Evolutionary conservation across 2,329 filamentous ascomycete species (phyloP).

Genomic region (Hypomyces rosellus): DNA sequence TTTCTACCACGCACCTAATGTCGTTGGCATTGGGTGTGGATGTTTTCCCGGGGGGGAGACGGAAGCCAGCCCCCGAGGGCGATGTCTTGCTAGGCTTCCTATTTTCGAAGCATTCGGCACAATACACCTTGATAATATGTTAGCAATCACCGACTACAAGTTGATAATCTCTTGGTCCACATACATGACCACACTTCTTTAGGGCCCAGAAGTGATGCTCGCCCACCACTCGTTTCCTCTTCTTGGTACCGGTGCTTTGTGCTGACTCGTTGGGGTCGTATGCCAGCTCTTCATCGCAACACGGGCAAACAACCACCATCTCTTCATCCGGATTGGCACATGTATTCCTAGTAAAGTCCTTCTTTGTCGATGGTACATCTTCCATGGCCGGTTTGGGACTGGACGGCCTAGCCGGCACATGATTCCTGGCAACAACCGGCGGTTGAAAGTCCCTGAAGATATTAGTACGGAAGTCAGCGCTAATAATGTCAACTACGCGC

Average conservation of each 20-base stretch:
- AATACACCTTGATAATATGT: conserved; percentile 48
- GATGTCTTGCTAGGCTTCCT: conserved; percentile 36
- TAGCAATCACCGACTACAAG: background rate
- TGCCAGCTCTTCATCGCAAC: conserved; percentile 78
- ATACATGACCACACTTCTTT: conserved; percentile 86
- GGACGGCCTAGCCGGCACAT: conserved; percentile 25
- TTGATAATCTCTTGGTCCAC: conserved; percentile 16
- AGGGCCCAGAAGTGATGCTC: conserved; percentile 91
- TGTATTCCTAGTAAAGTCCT: conserved; percentile 78
- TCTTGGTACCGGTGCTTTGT: conserved; percentile 22
- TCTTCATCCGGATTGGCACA: conserved; percentile 44
- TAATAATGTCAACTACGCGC: conserved; percentile 21
- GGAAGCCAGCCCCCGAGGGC: conserved; percentile 33
- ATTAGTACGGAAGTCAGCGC: background rate
- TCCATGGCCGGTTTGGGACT: conserved; percentile 48
- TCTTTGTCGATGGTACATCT: conserved; percentile 55
- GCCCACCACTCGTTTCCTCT: conserved; percentile 42
- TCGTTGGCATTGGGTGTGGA: conserved; percentile 23
- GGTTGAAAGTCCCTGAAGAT: conserved; percentile 12
- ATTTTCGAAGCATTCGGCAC: conserved; percentile 54
- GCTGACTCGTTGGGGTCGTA: conserved; percentile 50
- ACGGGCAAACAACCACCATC: conserved; percentile 72
- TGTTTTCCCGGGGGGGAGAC: conserved; percentile 22
- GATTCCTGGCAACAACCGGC: conserved; percentile 23
- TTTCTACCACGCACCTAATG: conserved; percentile 50